Conservation (phyloP, 2,329 filamentous ascomycete species). For the Sporothrix inflata region DNA sequence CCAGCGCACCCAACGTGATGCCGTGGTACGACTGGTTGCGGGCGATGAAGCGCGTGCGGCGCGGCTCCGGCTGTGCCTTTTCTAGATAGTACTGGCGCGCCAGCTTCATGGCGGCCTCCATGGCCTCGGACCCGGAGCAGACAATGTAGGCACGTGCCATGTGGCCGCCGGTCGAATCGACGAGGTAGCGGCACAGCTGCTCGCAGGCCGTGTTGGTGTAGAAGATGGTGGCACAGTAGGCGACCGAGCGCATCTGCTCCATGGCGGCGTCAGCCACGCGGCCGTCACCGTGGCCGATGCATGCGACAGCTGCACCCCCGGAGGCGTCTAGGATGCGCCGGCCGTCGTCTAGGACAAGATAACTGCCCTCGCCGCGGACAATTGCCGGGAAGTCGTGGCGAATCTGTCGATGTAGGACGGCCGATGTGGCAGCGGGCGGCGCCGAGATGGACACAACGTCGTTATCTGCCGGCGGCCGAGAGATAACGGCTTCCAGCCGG, state of each 20-base stretch:
- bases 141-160: slow-evolving; percentile 47
- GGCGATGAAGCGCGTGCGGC: slow-evolving; percentile 67
- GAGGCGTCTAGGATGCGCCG: slow-evolving; percentile 50
- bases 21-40: slow-evolving; percentile 73
- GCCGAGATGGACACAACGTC: not conserved
- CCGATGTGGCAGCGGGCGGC: slow-evolving; percentile 36
- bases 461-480: not conserved
- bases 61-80: slow-evolving; percentile 55
- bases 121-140: slow-evolving; percentile 60
- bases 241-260: slow-evolving; percentile 46
- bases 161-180: slow-evolving; percentile 44
- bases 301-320: slow-evolving; percentile 52
- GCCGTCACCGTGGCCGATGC: slow-evolving; percentile 50
- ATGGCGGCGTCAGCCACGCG: slow-evolving; percentile 48
- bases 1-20: slow-evolving; percentile 68
- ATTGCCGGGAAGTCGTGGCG: slow-evolving; percentile 41
- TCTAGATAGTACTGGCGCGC: slow-evolving; percentile 67
- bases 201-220: slow-evolving; percentile 48
- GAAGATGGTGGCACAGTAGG: slow-evolving; percentile 50
- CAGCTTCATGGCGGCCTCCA: slow-evolving; percentile 68
- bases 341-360: slow-evolving; percentile 47
- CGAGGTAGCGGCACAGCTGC: slow-evolving; percentile 44
- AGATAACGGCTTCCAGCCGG: not conserved
- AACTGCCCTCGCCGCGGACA: slow-evolving; percentile 43
- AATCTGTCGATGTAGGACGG: slow-evolving; percentile 47